These are phyloP conservation scores for Lepiota brunneoincarnata DNA, from an alignment of 768 basidiomycete species.

Conservation along the genomic window DNA sequence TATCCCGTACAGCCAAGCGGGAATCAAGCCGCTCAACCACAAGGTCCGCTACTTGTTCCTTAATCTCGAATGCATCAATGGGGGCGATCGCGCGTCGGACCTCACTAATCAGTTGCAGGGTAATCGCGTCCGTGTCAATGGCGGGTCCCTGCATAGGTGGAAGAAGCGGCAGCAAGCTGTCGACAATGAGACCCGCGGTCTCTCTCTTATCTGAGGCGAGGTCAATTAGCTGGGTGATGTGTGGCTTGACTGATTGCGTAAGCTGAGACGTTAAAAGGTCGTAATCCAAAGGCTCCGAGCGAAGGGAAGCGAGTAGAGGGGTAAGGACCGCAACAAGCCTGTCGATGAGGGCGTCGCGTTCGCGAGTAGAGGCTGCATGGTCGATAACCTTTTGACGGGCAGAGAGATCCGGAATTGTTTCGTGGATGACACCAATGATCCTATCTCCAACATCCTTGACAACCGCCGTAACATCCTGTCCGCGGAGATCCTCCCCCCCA, in stretches of 20 bases:
- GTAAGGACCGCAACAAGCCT: slow-evolving; percentile 55
- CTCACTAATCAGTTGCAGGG: slow-evolving; percentile 61
- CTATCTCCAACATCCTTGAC: slow-evolving; percentile 60
- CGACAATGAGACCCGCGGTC: slow-evolving; percentile 78
- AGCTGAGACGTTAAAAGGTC: slow-evolving; percentile 72
- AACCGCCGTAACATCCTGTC: slow-evolving; percentile 35
- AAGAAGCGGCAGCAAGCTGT: slow-evolving; percentile 65
- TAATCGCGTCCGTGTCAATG: slow-evolving; percentile 55
- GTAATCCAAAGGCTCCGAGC: slow-evolving; percentile 72
- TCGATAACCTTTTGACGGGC: slow-evolving; percentile 54
- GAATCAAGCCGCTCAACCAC: slow-evolving; percentile 85
- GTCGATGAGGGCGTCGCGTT: slow-evolving; percentile 59
- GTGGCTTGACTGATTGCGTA: slow-evolving; percentile 83
- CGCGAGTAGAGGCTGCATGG: slow-evolving; percentile 43
- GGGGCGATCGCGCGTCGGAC: slow-evolving; percentile 70
- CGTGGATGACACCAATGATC: slow-evolving; percentile 58
- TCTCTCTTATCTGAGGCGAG: slow-evolving; percentile 87
- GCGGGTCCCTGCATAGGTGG: slow-evolving; percentile 37
- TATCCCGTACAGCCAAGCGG: slow-evolving; percentile 75
- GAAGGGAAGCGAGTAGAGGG: slow-evolving; percentile 60
- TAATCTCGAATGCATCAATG: slow-evolving; percentile 82
- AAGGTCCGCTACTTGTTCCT: slow-evolving; percentile 85
- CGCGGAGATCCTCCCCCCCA: slow-evolving; percentile 18
- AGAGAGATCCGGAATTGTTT: slow-evolving; percentile 55
- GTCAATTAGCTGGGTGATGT: slow-evolving; percentile 86